Evolutionary conservation across 2,329 filamentous ascomycete genomes (phyloP).

Genomic region (Spiromastix sp.): DNA sequence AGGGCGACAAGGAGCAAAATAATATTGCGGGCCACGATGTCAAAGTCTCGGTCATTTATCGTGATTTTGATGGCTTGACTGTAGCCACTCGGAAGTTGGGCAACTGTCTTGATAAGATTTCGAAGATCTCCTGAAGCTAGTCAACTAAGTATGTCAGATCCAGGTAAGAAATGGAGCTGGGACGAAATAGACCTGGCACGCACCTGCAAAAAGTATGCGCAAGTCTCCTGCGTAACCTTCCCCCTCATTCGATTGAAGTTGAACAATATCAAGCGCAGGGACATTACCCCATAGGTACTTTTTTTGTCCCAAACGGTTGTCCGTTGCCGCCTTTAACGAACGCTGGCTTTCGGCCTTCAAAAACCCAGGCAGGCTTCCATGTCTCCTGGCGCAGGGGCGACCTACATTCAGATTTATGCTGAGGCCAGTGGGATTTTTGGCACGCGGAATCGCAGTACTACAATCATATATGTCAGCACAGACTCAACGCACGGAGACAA

Average conservation of each 20-base stretch:
- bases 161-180: no score
- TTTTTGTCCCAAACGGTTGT: slow-evolving; percentile 8
- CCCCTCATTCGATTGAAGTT: slow-evolving; percentile 22
- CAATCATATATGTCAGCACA: background rate
- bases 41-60: slow-evolving; percentile 33
- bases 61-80: slow-evolving; percentile 14
- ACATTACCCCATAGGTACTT: slow-evolving; percentile 34
- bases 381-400: slow-evolving; percentile 16
- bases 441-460: slow-evolving; percentile 27
- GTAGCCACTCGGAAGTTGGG: slow-evolving; percentile 22
- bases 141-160: slow-evolving; percentile 10
- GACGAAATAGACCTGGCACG: no score
- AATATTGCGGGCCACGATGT: slow-evolving; percentile 30
- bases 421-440: slow-evolving; percentile 20
- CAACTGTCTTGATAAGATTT: slow-evolving; percentile 34
- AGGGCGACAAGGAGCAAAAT: slow-evolving; percentile 30
- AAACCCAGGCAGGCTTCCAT: slow-evolving; percentile 23
- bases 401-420: slow-evolving; percentile 22
- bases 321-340: slow-evolving; percentile 13
- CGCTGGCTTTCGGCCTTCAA: slow-evolving; percentile 14
- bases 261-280: slow-evolving; percentile 31
- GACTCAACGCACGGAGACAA: background rate
- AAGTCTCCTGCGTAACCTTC: slow-evolving; percentile 3
- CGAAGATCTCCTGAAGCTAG: slow-evolving; percentile 36
- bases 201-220: background rate